Evolutionary conservation across 1,284 basidiomycete genomes (phyloP).

Genomic region (Sporisorium graminicola): DNA sequence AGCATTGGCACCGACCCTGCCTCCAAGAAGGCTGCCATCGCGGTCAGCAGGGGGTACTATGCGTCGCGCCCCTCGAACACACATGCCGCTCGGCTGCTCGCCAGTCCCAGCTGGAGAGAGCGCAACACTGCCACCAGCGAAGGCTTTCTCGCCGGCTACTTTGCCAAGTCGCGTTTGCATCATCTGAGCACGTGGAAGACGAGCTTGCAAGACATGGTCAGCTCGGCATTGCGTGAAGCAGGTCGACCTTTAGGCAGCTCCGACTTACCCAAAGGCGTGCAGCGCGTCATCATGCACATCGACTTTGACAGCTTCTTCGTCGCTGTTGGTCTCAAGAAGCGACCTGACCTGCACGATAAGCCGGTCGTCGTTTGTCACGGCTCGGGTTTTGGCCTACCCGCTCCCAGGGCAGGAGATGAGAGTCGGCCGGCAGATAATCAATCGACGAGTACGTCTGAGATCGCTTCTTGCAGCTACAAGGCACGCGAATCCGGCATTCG

Average conservation of each 20-base stretch:
- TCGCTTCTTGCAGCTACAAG: slow-evolving; percentile 94
- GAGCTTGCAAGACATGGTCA: slow-evolving; percentile 84
- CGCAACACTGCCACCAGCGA: slow-evolving; percentile 85
- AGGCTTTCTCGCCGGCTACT: slow-evolving; percentile 89
- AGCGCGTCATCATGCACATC: slow-evolving; percentile 65
- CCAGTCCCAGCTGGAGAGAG: slow-evolving; percentile 77
- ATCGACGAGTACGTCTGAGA: slow-evolving; percentile 74
- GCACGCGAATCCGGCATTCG: slow-evolving; percentile 87
- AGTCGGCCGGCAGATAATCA: slow-evolving; percentile 34
- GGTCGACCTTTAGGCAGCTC: slow-evolving; percentile 77
- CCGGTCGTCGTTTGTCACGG: slow-evolving; percentile 96
- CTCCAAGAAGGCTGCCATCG: slow-evolving; percentile 30
- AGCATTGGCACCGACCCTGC: slow-evolving; percentile 50
- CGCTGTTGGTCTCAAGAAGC: slow-evolving; percentile 59
- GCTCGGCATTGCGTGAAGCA: slow-evolving; percentile 74
- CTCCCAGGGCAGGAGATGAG: slow-evolving; percentile 33
- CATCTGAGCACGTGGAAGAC: slow-evolving; percentile 93
- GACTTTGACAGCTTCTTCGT: slow-evolving; percentile 96
- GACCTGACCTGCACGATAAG: slow-evolving; percentile 69
- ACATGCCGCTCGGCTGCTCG: slow-evolving; percentile 56
- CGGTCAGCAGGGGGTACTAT: slow-evolving; percentile 38
- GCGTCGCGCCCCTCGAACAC: slow-evolving; percentile 52
- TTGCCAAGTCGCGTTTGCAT: slow-evolving; percentile 90
- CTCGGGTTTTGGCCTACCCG: slow-evolving; percentile 26
- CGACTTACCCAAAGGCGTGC: slow-evolving; percentile 67